Conservation (phyloP, 1,139 yeast genomes). For the Magnusiomyces clavatus region DNA sequence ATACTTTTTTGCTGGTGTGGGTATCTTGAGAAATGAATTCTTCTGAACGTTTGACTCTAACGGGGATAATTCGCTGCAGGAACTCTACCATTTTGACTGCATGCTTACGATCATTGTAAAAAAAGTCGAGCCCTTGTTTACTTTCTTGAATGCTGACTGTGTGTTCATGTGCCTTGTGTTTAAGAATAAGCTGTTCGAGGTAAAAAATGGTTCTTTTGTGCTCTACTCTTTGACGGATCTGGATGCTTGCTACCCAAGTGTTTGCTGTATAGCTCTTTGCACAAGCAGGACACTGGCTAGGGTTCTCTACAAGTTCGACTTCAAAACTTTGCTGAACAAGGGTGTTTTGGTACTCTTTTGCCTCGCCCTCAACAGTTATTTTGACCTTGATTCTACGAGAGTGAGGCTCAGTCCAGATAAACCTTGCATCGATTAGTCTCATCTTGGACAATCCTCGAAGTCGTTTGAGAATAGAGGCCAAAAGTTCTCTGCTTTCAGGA, state of each 20-base stretch:
- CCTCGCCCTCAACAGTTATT: constrained; percentile 94
- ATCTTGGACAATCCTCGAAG: constrained; percentile 83
- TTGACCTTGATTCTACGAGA: constrained; percentile 88
- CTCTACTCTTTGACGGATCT: constrained; percentile 92
- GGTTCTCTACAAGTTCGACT: constrained; percentile 89
- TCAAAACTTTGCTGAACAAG: constrained; percentile 91
- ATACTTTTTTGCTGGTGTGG: constrained; percentile 79
- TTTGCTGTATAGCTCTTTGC: constrained; percentile 93
- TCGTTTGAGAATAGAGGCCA: constrained; percentile 84
- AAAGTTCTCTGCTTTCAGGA: constrained; percentile 81
- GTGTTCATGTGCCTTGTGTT: constrained; percentile 87
- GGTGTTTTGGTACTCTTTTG: constrained; percentile 62
- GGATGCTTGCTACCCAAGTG: constrained; percentile 98
- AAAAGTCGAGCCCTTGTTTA: constrained; percentile 92
- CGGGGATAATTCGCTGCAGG: constrained; percentile 74
- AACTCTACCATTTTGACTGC: constrained; percentile 94
- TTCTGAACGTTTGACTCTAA: constrained; percentile 35
- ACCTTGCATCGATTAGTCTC: constrained; percentile 84
- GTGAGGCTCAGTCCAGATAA: constrained; percentile 99
- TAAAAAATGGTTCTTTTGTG: constrained; percentile 95
- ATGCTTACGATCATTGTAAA: constrained; percentile 78
- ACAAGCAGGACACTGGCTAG: constrained; percentile 98
- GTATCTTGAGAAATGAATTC: constrained; percentile 82
- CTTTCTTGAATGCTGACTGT: constrained; percentile 89
- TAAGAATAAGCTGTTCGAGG: constrained; percentile 89